Base-by-base conservation (phyloP, 208 protist species). In the Kentomonas sorsogonicus region DNA sequence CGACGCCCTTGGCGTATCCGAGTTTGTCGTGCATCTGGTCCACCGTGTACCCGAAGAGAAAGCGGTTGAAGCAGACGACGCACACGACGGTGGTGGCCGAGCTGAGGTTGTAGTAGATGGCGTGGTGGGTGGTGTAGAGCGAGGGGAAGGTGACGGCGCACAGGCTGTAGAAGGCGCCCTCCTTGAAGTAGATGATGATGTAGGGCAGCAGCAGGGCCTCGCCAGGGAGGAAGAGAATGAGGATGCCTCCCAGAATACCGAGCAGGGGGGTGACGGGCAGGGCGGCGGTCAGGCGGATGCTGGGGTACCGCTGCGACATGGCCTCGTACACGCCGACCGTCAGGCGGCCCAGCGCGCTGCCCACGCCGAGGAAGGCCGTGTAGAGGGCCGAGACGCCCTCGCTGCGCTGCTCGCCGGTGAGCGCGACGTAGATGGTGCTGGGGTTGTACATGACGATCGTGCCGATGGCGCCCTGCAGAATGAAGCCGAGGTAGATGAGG, bases 381-480 rank as follows among this genome's bases (percentile, higher is more conserved):
- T 87, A 87, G 3, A 87, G 52, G 7, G 79, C 72, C 6, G 75
- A 77, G 10, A 66, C 25, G 27, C 60, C 53, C 18, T 4, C 9
- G 33, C 53, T 74, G 47, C 79, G 79, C 38, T 61, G 5, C 0
- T 72, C 30, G 10, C 79, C 79, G 11, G 66, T 62, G 10, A 74
- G 31, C 7, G 79, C 79, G 45, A 83, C 63, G 54, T 66, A 87
- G 43, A 87, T 83, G 51, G 74, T 87, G 55, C 64, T 68, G 25
- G 66, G 53, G 56, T 87, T 87, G 74, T 81, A 87, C 69, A 87
- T 78, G 26, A 87, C 72, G n/a, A 87, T 69, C 41, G 41, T 45
- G 18, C 72, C 75, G 45, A 79, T 73, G 39, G 56, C 66, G 30
- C 75, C 74, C 41, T 87, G 65, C 39, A 60, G 76, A 7, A 80